Conservation (phyloP, 768 basidiomycete genomes). For the Kwoniella heveanensis region DNA sequence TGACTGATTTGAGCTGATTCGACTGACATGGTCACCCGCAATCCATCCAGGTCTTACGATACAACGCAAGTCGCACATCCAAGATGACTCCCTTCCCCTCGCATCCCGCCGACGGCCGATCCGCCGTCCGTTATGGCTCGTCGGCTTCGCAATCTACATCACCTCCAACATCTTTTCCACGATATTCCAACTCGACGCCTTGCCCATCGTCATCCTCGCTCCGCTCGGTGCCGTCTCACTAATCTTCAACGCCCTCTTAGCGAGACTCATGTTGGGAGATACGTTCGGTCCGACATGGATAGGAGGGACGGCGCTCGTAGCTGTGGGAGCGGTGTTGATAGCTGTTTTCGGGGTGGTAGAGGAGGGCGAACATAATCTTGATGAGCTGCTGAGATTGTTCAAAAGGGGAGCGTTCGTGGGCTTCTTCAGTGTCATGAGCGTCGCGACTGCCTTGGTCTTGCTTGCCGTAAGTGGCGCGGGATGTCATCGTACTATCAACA, state of each 20-base stretch:
- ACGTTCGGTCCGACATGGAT: slow-evolving; percentile 81
- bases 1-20: no score
- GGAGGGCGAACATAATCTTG: slow-evolving; percentile 80
- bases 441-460: slow-evolving; percentile 65
- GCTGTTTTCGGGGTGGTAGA: slow-evolving; percentile 90
- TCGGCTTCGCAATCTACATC: slow-evolving; percentile 83
- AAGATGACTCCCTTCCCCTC: slow-evolving; percentile 73
- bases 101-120: slow-evolving; percentile 69
- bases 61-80: slow-evolving; percentile 88
- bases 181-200: slow-evolving; percentile 85
- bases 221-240: slow-evolving; percentile 92
- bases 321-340: slow-evolving; percentile 83
- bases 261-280: slow-evolving; percentile 78
- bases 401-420: slow-evolving; percentile 72
- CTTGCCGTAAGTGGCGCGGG: slow-evolving; percentile 60
- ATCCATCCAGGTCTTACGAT: slow-evolving; percentile 70
- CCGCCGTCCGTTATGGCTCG: slow-evolving; percentile 80
- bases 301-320: slow-evolving; percentile 83
- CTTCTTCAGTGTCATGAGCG: slow-evolving; percentile 75
- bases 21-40: neutral
- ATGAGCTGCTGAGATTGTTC: slow-evolving; percentile 79
- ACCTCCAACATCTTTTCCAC: slow-evolving; percentile 85
- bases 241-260: slow-evolving; percentile 92
- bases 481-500: no score
- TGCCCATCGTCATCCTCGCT: slow-evolving; percentile 92